Conservation (phyloP, 768 basidiomycete species). For the Vararia minispora region DNA sequence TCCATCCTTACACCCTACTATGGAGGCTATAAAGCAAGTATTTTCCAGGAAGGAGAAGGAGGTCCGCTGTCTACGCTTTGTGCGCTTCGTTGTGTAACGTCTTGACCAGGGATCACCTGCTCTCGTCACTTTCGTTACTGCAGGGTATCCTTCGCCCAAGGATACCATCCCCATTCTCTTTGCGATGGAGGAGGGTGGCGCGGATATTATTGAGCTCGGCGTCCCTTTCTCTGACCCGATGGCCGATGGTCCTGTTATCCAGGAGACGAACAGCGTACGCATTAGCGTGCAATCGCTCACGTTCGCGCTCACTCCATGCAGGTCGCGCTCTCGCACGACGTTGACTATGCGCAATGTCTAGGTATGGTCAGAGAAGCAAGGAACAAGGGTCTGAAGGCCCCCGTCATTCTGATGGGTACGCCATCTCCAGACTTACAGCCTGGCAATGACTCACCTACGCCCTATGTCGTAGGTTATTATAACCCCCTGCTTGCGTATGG, state of each 20-base stretch:
- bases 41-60: conserved; percentile 55
- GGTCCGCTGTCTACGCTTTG: conserved; percentile 25
- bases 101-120: conserved; percentile 42
- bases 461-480: conserved; percentile 68
- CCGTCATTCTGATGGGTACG: conserved; percentile 90
- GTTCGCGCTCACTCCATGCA: conserved; percentile 21
- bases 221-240: conserved; percentile 95
- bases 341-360: conserved; percentile 69
- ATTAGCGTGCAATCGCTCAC: not conserved
- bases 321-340: conserved; percentile 75
- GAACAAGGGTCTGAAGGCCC: conserved; percentile 67
- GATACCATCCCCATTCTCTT: conserved; percentile 84
- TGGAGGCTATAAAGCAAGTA: conserved; percentile 63
- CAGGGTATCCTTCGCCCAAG: conserved; percentile 72
- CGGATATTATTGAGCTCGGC: conserved; percentile 92
- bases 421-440: not conserved
- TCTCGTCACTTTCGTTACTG: conserved; percentile 86
- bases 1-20: conserved; percentile 19
- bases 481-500: conserved; percentile 94
- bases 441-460: not conserved
- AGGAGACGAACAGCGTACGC: conserved; percentile 85
- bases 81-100: conserved; percentile 4
- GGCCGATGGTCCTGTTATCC: conserved; percentile 90
- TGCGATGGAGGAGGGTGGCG: conserved; percentile 87
- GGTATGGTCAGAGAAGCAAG: conserved; percentile 70